These are phyloP conservation scores for Mimosa pudica DNA, from an alignment of 306 rosid genomes.

Conservation along the genomic window DNA sequence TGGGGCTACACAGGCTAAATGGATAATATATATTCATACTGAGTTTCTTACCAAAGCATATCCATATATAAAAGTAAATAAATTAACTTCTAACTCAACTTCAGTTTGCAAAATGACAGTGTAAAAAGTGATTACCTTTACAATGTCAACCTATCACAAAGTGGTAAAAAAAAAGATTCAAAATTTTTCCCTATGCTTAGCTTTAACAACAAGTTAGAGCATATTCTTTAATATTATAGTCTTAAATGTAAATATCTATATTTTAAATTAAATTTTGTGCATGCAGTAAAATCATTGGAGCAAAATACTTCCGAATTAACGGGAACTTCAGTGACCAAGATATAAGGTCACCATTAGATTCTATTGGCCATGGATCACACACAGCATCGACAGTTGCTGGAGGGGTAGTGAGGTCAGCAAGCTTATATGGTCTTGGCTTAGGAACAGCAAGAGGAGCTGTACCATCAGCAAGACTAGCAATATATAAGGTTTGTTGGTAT, in stretches of 20 bases:
- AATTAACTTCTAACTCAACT: too few species aligned
- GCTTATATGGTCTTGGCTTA: conserved; percentile 39
- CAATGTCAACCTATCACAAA: too few species aligned
- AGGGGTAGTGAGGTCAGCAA: conserved; percentile 33
- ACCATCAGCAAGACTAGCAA: conserved; percentile 55
- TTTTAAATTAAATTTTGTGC: not conserved
- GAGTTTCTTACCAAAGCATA: too few species aligned
- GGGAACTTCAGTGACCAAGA: not conserved
- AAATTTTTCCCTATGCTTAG: not conserved
- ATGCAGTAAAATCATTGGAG: conserved; percentile 60
- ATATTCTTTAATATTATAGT: not conserved
- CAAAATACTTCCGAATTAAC: conserved; percentile 33
- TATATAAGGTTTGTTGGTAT: conserved; percentile 57
- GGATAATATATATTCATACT: too few species aligned
- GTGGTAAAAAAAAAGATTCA: too few species aligned
- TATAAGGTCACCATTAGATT: conserved; percentile 43
- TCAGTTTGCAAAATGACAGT: too few species aligned
- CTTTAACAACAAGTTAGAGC: not conserved
- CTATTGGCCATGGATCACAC: conserved; percentile 60
- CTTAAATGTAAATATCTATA: not conserved
- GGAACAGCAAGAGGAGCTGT: conserved; percentile 63
- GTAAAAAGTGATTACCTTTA: too few species aligned
- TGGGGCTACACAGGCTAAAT: too few species aligned
- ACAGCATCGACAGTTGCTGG: conserved; percentile 59
- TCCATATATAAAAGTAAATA: too few species aligned